Evolutionary conservation across 148 eudicot species (phyloP).

Genomic region (Amaranthus hypochondriacus): DNA sequence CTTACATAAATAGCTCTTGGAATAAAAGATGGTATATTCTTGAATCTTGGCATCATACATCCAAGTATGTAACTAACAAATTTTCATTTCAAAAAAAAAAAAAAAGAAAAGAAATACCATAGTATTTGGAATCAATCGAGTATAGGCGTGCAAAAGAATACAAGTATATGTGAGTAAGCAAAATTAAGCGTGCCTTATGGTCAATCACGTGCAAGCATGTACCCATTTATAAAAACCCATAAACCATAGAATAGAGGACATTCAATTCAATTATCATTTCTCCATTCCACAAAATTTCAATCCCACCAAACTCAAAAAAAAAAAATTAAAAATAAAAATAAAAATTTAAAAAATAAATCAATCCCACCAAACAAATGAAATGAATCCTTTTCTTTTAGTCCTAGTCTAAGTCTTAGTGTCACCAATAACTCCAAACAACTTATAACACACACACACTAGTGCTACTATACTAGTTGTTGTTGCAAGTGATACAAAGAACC

Average conservation of each 20-base stretch:
- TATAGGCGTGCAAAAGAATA: slow-evolving; percentile 37
- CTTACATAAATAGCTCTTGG: too few species aligned
- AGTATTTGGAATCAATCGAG: slow-evolving; percentile 23
- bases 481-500: too few species aligned
- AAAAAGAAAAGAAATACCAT: not conserved
- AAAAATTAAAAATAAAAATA: not conserved
- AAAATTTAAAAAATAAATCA: too few species aligned
- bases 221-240: slow-evolving; percentile 26
- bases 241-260: slow-evolving; percentile 5
- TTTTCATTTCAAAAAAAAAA: not conserved
- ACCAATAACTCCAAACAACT: too few species aligned
- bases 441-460: too few species aligned
- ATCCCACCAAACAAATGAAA: too few species aligned
- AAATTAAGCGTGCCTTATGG: slow-evolving; percentile 33
- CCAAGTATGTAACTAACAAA: not conserved
- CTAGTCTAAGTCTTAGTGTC: too few species aligned
- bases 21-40: slow-evolving; percentile 6
- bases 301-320: not conserved
- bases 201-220: slow-evolving; percentile 25
- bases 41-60: slow-evolving; percentile 3
- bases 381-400: too few species aligned
- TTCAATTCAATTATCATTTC: not conserved
- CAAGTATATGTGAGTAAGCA: slow-evolving; percentile 19
- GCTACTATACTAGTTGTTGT: too few species aligned
- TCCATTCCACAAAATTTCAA: not conserved